Evolutionary conservation across 345 rosid genomes (phyloP).

Genomic region (Acer yangbiense): DNA sequence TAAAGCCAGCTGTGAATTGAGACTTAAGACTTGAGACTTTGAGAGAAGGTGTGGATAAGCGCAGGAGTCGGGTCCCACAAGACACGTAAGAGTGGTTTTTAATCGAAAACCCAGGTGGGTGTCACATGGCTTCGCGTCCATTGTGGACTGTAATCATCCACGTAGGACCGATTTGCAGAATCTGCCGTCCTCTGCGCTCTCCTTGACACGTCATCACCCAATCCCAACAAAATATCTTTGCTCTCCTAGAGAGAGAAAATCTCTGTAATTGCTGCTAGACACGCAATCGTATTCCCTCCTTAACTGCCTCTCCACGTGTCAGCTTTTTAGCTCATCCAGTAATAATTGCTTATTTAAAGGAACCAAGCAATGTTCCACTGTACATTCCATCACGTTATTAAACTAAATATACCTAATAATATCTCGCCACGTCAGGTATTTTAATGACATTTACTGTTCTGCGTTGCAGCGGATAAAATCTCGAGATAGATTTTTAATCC

Average conservation of each 20-base stretch:
- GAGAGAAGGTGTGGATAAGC: not conserved
- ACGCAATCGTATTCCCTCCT: slow-evolving; percentile 11
- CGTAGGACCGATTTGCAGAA: slow-evolving; percentile 41
- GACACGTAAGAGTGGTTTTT: slow-evolving; percentile 26
- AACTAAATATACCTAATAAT: not conserved
- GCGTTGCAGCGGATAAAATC: not conserved
- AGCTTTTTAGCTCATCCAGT: not conserved
- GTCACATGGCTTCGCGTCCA: slow-evolving; percentile 45
- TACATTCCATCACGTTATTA: not conserved
- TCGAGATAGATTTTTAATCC: not conserved
- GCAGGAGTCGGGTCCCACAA: slow-evolving; percentile 11
- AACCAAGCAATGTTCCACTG: not conserved
- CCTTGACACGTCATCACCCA: slow-evolving; percentile 33
- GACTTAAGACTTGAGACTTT: not conserved
- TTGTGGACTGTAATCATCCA: slow-evolving; percentile 52
- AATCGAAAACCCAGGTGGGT: slow-evolving; percentile 34
- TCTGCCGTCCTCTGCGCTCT: slow-evolving; percentile 28
- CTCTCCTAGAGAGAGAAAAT: not conserved
- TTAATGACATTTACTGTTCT: too few species aligned
- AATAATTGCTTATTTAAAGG: not conserved
- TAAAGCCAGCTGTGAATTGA: not conserved
- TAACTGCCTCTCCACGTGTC: slow-evolving; percentile 1
- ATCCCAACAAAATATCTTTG: slow-evolving; percentile 33
- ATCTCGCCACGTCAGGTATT: slow-evolving; percentile 2
- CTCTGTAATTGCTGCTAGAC: slow-evolving; percentile 7